Percentiles rank a stretch among this genome's conserved stretches.
phyloP scores from a whole-genome alignment of 345 rosid genomes.

The Rhodamnia rubescens region DNA sequence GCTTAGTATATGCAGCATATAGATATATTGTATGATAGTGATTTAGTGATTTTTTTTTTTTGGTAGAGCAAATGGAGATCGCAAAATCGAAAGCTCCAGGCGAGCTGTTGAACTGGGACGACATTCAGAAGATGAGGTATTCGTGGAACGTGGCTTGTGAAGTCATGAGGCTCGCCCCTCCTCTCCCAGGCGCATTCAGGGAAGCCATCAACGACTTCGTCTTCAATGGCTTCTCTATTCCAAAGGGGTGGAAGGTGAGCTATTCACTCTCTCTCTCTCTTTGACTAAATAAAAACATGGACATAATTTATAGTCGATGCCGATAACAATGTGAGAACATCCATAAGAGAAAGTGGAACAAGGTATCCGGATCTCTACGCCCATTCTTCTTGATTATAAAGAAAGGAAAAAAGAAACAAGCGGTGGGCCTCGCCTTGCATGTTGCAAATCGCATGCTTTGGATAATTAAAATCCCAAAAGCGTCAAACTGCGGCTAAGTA shows the following conservation, averaged over 20 bases:
- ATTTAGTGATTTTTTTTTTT: background rate
- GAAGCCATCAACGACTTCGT: constrained; percentile 26
- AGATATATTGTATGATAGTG: background rate
- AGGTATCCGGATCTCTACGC: background rate
- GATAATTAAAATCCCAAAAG: background rate
- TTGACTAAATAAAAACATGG: background rate
- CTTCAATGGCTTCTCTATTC: constrained; percentile 26
- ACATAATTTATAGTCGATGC: background rate
- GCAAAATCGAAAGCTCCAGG: constrained; percentile 13
- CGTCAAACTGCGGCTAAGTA: background rate
- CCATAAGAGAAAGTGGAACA: background rate
- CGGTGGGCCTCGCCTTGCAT: background rate
- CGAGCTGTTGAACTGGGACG: constrained; percentile 28
- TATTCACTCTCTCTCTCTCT: background rate
- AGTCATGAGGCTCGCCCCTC: constrained; percentile 40
- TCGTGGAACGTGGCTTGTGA: constrained; percentile 50
- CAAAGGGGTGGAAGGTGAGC: constrained; percentile 38
- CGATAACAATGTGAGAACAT: background rate
- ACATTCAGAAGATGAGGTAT: constrained; percentile 32
- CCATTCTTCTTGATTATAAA: background rate
- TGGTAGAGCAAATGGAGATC: constrained; percentile 36
- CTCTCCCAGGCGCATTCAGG: constrained; percentile 29
- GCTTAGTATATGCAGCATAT: background rate
- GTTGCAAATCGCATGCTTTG: background rate
- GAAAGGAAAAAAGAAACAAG: background rate